Conservation (phyloP, 192 early-diverging fungal genomes). For the Coemansia sp. region DNA sequence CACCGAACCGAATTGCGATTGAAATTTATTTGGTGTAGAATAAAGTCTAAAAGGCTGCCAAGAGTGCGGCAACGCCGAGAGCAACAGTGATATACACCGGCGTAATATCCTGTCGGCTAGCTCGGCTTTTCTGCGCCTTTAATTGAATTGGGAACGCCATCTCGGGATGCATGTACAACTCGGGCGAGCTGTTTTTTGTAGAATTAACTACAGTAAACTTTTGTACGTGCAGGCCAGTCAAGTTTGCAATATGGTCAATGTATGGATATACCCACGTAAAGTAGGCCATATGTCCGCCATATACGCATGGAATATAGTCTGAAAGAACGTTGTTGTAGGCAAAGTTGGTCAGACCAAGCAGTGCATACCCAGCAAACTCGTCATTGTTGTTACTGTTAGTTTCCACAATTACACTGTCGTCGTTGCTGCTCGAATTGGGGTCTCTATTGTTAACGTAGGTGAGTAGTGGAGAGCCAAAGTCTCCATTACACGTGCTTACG, state of each 20-base stretch:
- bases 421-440: not conserved
- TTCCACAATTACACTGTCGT: conserved; percentile 2
- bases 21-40: too few species aligned
- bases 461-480: not conserved
- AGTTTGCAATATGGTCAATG: conserved; percentile 2
- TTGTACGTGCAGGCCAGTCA: conserved; percentile 2
- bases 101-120: not conserved
- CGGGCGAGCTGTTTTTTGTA: not conserved
- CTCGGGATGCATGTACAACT: conserved; percentile 3
- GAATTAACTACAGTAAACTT: conserved; percentile 11
- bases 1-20: too few species aligned
- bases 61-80: not conserved
- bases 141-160: conserved; percentile 3
- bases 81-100: not conserved
- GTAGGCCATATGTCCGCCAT: not conserved
- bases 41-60: too few species aligned
- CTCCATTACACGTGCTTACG: not conserved
- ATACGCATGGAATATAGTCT: not conserved
- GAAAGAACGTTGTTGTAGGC: not conserved
- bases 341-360: conserved; percentile 5
- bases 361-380: not conserved
- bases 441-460: not conserved
- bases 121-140: not conserved
- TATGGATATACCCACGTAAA: conserved; percentile 6
- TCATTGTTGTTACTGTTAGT: not conserved